phyloP scores from a whole-genome alignment of 441 rosid genomes.

The Gossypium schwendimanii region DNA sequence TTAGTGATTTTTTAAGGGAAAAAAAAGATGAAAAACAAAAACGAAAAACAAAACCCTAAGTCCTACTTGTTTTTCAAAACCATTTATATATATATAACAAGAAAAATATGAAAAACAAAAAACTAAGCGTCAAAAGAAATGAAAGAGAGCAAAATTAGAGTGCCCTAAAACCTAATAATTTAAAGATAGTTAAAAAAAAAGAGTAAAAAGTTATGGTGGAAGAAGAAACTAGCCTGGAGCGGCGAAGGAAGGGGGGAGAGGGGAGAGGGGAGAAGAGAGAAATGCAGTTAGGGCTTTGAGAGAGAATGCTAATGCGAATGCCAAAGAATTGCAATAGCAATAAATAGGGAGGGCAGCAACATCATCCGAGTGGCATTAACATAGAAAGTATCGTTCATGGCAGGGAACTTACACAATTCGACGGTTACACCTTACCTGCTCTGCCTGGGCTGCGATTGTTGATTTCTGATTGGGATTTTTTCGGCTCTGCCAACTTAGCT shows the following conservation, averaged over 20 bases:
- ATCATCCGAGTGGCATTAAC: constrained; percentile 6
- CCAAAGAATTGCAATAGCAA: constrained; percentile 12
- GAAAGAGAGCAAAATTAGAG: not conserved
- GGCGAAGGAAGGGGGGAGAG: not conserved
- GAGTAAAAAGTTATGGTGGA: not conserved
- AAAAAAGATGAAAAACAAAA: not conserved
- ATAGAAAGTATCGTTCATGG: constrained; percentile 20
- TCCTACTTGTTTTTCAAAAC: not conserved
- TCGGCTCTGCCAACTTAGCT: constrained; percentile 3
- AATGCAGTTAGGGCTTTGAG: constrained; percentile 15
- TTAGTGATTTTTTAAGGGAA: not conserved
- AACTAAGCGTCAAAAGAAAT: not conserved
- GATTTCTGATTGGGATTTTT: not conserved
- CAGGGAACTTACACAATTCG: constrained; percentile 1
- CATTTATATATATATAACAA: not conserved
- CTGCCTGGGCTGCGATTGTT: not conserved
- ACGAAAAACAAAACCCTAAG: constrained; percentile 14
- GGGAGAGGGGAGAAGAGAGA: not conserved
- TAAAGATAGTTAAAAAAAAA: not conserved
- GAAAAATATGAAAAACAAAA: not conserved
- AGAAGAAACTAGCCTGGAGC: constrained; percentile 21
- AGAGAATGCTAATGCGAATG: constrained; percentile 4
- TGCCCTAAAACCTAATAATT: not conserved
- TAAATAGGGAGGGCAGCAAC: constrained; percentile 1
- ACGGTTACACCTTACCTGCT: not conserved